These are phyloP conservation scores for Acorus calamus DNA, from an alignment of 106 monocot species.

Conservation along the genomic window DNA sequence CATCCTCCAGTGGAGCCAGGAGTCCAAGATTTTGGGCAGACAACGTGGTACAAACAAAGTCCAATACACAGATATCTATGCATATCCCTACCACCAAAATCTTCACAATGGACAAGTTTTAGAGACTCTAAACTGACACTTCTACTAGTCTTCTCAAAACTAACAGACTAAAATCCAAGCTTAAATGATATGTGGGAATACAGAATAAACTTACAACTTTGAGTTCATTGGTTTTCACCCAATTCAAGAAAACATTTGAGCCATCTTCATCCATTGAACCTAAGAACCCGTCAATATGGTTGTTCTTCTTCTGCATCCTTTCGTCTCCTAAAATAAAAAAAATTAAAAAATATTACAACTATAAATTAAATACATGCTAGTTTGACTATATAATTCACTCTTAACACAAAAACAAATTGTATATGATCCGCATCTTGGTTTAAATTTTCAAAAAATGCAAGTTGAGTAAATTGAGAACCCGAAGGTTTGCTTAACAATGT, in stretches of 20 bases:
- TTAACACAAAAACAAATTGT: no score
- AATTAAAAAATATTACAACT: no score
- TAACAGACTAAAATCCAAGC: neutral
- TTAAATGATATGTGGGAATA: neutral
- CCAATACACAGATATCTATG: conserved; percentile 81
- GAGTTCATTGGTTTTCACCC: conserved; percentile 57
- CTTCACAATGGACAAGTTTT: conserved; percentile 20
- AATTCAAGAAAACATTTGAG: conserved; percentile 57
- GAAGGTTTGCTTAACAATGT: no score
- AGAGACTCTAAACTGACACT: no score
- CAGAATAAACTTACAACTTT: conserved; percentile 42
- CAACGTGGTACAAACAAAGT: conserved; percentile 55
- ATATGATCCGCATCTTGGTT: no score
- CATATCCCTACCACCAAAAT: conserved; percentile 83
- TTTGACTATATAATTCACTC: no score
- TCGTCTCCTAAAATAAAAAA: no score
- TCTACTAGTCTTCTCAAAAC: neutral
- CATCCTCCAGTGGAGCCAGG: conserved; percentile 62
- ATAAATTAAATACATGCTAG: no score
- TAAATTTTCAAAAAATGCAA: no score
- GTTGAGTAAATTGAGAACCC: no score
- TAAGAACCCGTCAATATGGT: conserved; percentile 69
- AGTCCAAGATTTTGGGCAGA: conserved; percentile 67
- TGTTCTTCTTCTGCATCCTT: no score
- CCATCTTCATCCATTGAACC: conserved; percentile 63